A percentile compares a stretch with the other conserved stretches of the same genome.
phyloP scores from a whole-genome alignment of 257 asterid genomes.

The Linderniella brevidens region DNA sequence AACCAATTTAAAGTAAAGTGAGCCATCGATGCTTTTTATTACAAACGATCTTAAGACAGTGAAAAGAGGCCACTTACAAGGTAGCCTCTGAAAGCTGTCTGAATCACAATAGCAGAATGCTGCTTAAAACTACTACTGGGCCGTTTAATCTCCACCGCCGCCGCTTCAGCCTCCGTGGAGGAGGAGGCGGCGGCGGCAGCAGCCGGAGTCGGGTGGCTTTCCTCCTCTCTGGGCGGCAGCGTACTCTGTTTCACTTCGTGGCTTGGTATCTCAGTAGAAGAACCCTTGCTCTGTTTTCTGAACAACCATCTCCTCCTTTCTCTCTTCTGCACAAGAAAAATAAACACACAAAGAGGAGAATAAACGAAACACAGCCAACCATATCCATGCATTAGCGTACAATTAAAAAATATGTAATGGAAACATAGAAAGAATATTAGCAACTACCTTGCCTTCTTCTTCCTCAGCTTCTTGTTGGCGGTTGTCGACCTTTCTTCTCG shows the following conservation, averaged over 20 bases:
- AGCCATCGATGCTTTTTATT: no score
- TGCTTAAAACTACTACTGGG: constrained; percentile 15
- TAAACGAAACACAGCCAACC: neutral
- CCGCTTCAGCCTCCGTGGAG: constrained; percentile 59
- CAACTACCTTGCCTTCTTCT: constrained; percentile 28
- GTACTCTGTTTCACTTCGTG: constrained; percentile 7
- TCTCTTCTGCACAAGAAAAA: constrained; percentile 27
- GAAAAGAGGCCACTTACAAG: constrained; percentile 20
- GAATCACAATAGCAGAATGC: constrained; percentile 58
- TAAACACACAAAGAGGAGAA: no score
- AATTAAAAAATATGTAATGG: neutral
- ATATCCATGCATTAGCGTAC: neutral
- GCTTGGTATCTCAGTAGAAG: constrained; percentile 11
- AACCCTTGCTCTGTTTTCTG: constrained; percentile 27
- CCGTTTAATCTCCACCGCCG: constrained; percentile 60
- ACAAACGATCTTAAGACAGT: no score
- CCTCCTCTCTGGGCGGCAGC: constrained; percentile 19
- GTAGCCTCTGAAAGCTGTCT: constrained; percentile 72
- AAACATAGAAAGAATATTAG: no score
- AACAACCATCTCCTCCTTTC: constrained; percentile 81
- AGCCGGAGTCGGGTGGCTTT: constrained; percentile 57
- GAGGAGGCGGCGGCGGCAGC: constrained; percentile 68
- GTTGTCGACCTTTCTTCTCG: constrained; percentile 43
- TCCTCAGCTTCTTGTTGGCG: constrained; percentile 37
- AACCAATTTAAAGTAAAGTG: no score